A percentile compares a stretch with the other conserved stretches of the same genome.
These are phyloP conservation scores for Prunus mume DNA, from an alignment of 306 rosid genomes.

Conservation along the genomic window DNA sequence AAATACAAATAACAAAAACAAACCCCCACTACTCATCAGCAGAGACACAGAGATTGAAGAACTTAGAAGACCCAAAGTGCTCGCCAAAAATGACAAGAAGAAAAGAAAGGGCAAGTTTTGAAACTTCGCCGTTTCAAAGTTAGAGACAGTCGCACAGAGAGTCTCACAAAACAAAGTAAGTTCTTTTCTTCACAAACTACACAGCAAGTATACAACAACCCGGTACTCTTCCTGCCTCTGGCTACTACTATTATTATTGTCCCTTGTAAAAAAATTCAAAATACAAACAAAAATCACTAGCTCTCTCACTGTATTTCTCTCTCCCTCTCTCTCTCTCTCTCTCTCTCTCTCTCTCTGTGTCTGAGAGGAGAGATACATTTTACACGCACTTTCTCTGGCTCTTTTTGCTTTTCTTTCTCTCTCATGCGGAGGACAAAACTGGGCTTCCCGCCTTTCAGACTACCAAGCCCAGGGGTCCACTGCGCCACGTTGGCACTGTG, in stretches of 20 bases:
- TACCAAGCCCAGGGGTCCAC: conserved; percentile 51
- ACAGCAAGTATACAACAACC: neutral
- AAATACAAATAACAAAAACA: neutral
- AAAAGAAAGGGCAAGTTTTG: neutral
- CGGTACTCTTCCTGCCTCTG: neutral
- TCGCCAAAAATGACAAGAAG: neutral
- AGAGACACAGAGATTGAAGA: neutral
- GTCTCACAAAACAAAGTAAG: conserved; percentile 7
- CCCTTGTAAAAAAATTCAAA: neutral
- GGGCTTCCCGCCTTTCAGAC: conserved; percentile 86
- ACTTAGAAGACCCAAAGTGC: neutral
- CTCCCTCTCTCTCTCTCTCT: neutral
- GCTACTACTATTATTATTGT: too few species aligned
- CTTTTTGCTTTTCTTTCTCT: neutral
- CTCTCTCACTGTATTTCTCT: neutral
- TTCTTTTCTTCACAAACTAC: conserved; percentile 18
- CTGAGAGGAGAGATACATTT: neutral
- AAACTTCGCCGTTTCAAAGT: neutral
- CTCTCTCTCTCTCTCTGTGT: conserved; percentile 25
- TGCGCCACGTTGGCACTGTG: conserved; percentile 27
- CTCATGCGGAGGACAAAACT: conserved; percentile 39
- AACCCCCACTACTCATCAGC: neutral
- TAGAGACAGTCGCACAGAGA: neutral
- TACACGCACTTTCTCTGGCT: neutral
- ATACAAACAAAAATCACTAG: conserved; percentile 1